Conservation (phyloP, 2,329 filamentous ascomycete genomes). For the Microsporum audouinii region DNA sequence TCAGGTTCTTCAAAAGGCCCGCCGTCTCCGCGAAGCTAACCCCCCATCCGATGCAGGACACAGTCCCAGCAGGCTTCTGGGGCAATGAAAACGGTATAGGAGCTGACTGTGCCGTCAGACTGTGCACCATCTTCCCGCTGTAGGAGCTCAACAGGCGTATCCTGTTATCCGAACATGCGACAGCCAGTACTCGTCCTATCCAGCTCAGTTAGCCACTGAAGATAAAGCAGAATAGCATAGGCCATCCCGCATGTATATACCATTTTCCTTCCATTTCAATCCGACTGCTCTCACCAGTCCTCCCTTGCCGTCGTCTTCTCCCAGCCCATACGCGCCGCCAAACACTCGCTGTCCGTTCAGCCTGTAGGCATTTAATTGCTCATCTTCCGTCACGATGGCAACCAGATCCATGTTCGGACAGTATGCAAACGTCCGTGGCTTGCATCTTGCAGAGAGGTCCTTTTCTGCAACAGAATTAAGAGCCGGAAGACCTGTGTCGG, state of each 20-base stretch:
- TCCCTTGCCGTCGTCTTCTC: constrained; percentile 23
- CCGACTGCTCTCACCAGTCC: constrained; percentile 19
- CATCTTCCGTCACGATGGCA: constrained; percentile 55
- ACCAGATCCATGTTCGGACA: constrained; percentile 79
- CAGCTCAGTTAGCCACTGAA: background rate
- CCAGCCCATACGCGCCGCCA: constrained; percentile 30
- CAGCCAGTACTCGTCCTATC: constrained; percentile 56
- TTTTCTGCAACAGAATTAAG: constrained; percentile 33
- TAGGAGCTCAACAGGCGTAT: constrained; percentile 68
- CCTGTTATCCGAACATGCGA: constrained; percentile 71
- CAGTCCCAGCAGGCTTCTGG: constrained; percentile 20
- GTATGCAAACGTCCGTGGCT: constrained; percentile 49
- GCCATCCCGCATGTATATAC: constrained; percentile 28
- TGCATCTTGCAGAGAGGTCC: constrained; percentile 32
- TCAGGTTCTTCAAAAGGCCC: constrained; percentile 33
- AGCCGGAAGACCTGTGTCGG: background rate
- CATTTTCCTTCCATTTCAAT: constrained; percentile 57
- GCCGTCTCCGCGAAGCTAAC: constrained; percentile 44
- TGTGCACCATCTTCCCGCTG: constrained; percentile 68
- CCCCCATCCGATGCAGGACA: constrained; percentile 44
- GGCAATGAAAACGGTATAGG: constrained; percentile 40
- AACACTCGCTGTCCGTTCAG: constrained; percentile 63
- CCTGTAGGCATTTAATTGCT: constrained; percentile 63
- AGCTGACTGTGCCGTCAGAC: constrained; percentile 35
- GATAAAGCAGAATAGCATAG: background rate